Evolutionary conservation across 2,329 filamentous ascomycete species (phyloP), one percentile per base, ranked within the genome.

Genomic region (Knufia petricola): DNA sequence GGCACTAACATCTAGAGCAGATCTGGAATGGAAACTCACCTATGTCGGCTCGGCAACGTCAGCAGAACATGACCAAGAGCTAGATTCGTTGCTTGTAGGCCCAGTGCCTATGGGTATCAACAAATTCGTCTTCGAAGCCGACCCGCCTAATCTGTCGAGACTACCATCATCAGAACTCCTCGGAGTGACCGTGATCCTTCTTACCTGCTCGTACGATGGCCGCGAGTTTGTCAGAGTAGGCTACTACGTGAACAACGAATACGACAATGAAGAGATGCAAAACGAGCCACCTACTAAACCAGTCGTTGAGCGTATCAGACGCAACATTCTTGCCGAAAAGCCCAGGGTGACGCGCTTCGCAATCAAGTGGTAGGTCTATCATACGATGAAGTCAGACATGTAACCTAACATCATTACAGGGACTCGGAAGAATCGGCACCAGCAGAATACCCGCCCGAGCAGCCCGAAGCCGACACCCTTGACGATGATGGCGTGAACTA

Each of bases 231-330:
- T 98, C 32, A 88, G 92, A 57, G 90, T 98, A 36, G 92, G 92
- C 54, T 98, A 98, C 78, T 98, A 98, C 60, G 92, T 98, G 62
- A 98, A 96, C 76, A 98, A 98, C 62, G 94, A 98, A 68, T 98
- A 98, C 67, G 87, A 94, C 59, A 85, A 85, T 21, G 87, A 94
- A 61, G 87, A 94, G 66, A 77, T 98, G 55, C 84, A 81, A 60
- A 81, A 84, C 41, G 89, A 96, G 60, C 92, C 92, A 8, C 92
- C 92, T 4, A 77, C 87, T 50, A 95, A 95, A 74, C 89, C 89
- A 32, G 77, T 94, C 59, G 83, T 96, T 56, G 94, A 98, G 65
- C 87, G 88, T 62, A 87, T 98, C 55, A 80, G 81, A 58, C 84
- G 94, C 59, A 95, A 94, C 63, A 86, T 98, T 44, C 78, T 98